A percentile compares a stretch with the other conserved stretches of the same genome.
These are phyloP conservation scores for Cladosporium sp. DNA, from an alignment of 2,329 filamentous ascomycete genomes.

Conservation along the genomic window DNA sequence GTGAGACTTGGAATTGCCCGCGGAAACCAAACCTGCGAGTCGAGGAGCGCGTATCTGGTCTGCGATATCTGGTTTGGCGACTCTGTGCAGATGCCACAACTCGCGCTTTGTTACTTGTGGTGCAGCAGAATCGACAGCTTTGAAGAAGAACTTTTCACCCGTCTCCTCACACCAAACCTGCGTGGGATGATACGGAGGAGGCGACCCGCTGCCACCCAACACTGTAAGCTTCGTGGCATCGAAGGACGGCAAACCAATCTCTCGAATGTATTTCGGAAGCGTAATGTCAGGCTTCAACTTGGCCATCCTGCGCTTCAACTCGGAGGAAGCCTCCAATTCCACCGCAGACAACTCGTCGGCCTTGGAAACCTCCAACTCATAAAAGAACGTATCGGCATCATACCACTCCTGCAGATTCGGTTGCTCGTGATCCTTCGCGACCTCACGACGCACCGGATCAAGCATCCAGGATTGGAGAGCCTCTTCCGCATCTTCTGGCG, in stretches of 20 bases:
- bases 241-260: conserved; percentile 87
- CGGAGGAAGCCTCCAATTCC: conserved; percentile 34
- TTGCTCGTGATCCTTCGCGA: conserved; percentile 7
- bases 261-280: conserved; percentile 60
- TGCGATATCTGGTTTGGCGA: conserved; percentile 26
- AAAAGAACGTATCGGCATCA: conserved; percentile 27
- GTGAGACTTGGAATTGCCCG: conserved; percentile 16
- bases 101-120: conserved; percentile 32
- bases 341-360: conserved; percentile 24
- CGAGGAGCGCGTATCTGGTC: conserved; percentile 28
- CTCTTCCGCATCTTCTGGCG: conserved; percentile 20
- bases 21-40: conserved; percentile 28
- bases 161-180: conserved; percentile 91
- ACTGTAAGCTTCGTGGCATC: conserved; percentile 97
- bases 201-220: conserved; percentile 88
- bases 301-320: conserved; percentile 84
- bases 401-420: conserved; percentile 31
- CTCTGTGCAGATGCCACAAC: conserved; percentile 26
- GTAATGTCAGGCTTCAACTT: conserved; percentile 79
- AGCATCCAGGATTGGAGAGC: conserved; percentile 31
- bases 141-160: conserved; percentile 76
- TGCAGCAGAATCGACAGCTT: conserved; percentile 29
- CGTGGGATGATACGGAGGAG: conserved; percentile 57
- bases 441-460: conserved; percentile 19
- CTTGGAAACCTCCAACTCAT: conserved; percentile 21